Percentiles rank a stretch among this genome's conserved stretches.
Conservation (phyloP, 2,329 filamentous ascomycete species). For the Pseudogymnoascus sp. region DNA sequence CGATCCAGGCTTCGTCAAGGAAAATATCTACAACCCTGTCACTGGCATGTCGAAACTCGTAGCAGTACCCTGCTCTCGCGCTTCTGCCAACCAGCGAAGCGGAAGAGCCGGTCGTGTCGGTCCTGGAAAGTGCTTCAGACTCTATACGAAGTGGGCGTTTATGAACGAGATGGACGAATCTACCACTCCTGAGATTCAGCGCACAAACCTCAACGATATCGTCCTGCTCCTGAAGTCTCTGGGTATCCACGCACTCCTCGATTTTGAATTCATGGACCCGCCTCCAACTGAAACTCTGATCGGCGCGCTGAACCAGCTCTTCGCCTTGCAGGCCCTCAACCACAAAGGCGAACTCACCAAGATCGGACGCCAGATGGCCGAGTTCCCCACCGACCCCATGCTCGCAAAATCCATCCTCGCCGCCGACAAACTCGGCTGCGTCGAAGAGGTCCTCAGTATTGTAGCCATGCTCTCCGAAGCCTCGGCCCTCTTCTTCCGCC, state of each 20-base stretch:
- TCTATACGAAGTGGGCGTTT: constrained; percentile 91
- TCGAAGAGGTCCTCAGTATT: constrained; percentile 85
- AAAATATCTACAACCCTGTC: constrained; percentile 84
- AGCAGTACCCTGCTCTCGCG: constrained; percentile 82
- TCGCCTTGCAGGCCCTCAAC: constrained; percentile 82
- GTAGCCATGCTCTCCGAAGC: constrained; percentile 92
- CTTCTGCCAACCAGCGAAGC: constrained; percentile 85
- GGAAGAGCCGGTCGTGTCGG: constrained; percentile 88
- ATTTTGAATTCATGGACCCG: constrained; percentile 95
- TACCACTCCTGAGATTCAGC: constrained; percentile 86
- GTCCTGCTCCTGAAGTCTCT: constrained; percentile 82
- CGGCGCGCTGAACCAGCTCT: constrained; percentile 80
- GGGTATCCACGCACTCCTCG: constrained; percentile 83
- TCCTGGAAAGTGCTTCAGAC: constrained; percentile 83
- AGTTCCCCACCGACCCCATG: constrained; percentile 90
- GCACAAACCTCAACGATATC: constrained; percentile 77
- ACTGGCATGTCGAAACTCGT: constrained; percentile 90
- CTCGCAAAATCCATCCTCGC: constrained; percentile 82
- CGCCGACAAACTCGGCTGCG: constrained; percentile 82
- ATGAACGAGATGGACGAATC: constrained; percentile 92
- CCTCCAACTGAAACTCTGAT: constrained; percentile 86
- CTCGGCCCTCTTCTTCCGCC: constrained; percentile 82
- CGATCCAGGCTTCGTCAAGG: constrained; percentile 90
- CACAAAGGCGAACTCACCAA: constrained; percentile 84
- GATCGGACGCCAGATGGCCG: constrained; percentile 85